Evolutionary conservation across 345 rosid species (phyloP), one percentile per base, ranked within the genome.

Genomic region (Firmiana major): DNA sequence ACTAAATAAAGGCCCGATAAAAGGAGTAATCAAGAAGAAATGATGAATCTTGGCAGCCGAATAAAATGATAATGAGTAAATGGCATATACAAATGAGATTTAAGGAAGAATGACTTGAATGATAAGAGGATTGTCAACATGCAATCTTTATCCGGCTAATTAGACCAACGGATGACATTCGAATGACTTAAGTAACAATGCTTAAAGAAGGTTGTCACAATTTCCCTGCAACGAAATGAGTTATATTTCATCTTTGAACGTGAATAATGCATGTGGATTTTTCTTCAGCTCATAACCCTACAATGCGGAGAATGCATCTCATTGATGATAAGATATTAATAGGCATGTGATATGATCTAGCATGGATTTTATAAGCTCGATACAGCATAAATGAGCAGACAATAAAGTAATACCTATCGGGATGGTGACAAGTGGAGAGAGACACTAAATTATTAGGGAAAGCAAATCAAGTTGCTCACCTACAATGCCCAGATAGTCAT

Each of bases 381-480:
- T 36, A 45, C 51, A 8, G 26, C 73, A 69, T 48, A 16, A 19
- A 51, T 16, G 55, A 5, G 55, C 5, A 51, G 53, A 16, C n/a
- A 5, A 51, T 4, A 51, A 49, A 49, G 19, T 49, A 22, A 68
- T 45, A 68, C 72, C 62, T 9, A 51, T 34, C 17, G 19, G 60
- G 45, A 13, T 3, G 13, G 19, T 31, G 26, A 51, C 21, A 70
- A 71, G 22, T 45, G 57, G 9, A 34, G 38, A 46, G 17, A 24
- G 26, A 59, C 64, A 6, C 11, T 5, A 28, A 68, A 46, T 46
- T 15, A 71, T 59, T 57, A 31, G 28, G 26, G 34, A 19, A 60
- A 77, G 53, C 12, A 36, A 31, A 28, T 77, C 19, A 69, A 34
- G 3, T 70, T 40, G 65, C 84, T 79, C 79, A 86, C 88, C 82